Evolutionary conservation across 345 rosid genomes (phyloP).

Genomic region (Geranium brycei): DNA sequence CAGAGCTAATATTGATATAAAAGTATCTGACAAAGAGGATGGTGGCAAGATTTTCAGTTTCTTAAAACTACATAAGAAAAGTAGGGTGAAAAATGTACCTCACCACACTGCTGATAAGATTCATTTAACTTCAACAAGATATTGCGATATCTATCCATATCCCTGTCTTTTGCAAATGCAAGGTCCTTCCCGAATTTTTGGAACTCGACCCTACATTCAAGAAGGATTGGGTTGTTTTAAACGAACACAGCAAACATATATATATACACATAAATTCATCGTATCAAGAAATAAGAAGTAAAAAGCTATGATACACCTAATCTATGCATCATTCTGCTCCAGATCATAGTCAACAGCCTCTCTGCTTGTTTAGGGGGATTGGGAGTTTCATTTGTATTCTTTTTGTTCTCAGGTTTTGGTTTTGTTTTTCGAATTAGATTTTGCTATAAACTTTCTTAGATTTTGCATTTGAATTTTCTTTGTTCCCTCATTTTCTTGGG

Average conservation of each 20-base stretch:
- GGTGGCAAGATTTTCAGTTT: background rate
- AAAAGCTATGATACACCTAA: no score
- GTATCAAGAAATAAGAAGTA: constrained; percentile 1
- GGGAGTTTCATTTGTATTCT: no score
- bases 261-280: background rate
- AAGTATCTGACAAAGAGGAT: background rate
- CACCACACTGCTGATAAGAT: constrained; percentile 49
- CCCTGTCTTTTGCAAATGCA: constrained; percentile 52
- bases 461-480: no score
- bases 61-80: constrained; percentile 1
- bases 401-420: no score
- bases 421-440: no score
- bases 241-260: background rate
- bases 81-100: constrained; percentile 28
- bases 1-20: no score
- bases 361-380: no score
- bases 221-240: constrained; percentile 1
- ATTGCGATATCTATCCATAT: constrained; percentile 48
- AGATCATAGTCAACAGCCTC: no score
- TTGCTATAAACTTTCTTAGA: no score
- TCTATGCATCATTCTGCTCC: no score
- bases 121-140: constrained; percentile 46
- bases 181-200: constrained; percentile 68
- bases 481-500: no score
- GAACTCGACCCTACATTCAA: constrained; percentile 47